phyloP scores from a whole-genome alignment of 257 asterid species.

The Schizonepeta tenuifolia region DNA sequence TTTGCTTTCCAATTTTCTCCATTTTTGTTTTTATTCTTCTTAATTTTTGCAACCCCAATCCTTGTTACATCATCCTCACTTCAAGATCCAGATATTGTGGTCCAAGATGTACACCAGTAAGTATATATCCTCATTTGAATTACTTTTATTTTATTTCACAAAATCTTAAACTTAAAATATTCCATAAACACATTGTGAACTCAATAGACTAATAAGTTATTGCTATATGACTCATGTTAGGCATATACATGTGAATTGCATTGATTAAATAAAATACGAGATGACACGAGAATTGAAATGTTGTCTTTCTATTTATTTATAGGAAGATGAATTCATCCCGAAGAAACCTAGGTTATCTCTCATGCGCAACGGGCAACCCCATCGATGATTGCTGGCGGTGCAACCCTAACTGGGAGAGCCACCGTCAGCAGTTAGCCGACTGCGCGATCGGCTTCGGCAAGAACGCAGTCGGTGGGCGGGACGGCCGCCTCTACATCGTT shows the following conservation, averaged over 20 bases:
- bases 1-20: background rate
- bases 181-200: no score
- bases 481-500: constrained; percentile 67
- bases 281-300: background rate
- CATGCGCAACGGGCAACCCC: constrained; percentile 79
- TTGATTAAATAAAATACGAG: background rate
- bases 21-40: constrained; percentile 26
- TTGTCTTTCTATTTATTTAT: background rate
- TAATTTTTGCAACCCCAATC: constrained; percentile 22
- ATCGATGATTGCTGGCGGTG: constrained; percentile 92
- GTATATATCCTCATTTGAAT: constrained; percentile 1
- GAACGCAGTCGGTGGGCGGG: constrained; percentile 63
- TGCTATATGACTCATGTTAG: no score
- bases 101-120: constrained; percentile 68
- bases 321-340: constrained; percentile 73
- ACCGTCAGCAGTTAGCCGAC: constrained; percentile 77
- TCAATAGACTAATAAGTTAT: no score
- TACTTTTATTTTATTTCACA: background rate
- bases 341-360: constrained; percentile 57
- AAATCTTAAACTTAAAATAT: background rate
- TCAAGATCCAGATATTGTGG: constrained; percentile 58
- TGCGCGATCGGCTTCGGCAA: constrained; percentile 85
- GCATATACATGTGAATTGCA: no score
- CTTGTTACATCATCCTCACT: constrained; percentile 31
- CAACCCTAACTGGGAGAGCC: constrained; percentile 56